Evolutionary conservation across 2,329 filamentous ascomycete species (phyloP).

Genomic region (Ophiocordyceps camponoti-rufipedis): DNA sequence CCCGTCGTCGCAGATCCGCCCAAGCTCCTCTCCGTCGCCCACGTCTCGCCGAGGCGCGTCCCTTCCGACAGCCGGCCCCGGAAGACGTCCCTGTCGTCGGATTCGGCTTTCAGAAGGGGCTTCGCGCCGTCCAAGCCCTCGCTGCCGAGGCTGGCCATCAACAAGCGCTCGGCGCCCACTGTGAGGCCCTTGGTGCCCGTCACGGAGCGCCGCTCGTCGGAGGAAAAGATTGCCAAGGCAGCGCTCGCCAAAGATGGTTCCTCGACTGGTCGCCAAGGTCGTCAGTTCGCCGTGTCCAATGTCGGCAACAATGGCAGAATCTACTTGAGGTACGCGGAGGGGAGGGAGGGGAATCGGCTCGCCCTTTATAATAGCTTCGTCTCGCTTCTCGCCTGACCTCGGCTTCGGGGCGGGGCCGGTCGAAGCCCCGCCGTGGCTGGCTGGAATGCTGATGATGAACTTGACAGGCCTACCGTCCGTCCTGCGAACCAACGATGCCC

Average conservation of each 20-base stretch:
- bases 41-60: conserved; percentile 1
- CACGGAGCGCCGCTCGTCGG: conserved; percentile 26
- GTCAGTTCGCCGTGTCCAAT: conserved; percentile 64
- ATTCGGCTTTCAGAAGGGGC: conserved; percentile 2
- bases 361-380: no score
- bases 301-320: conserved; percentile 71
- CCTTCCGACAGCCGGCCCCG: conserved; percentile 2
- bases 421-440: not conserved
- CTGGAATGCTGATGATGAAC: conserved; percentile 5
- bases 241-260: conserved; percentile 36
- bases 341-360: no score
- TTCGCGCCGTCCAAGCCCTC: conserved; percentile 2
- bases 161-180: conserved; percentile 5
- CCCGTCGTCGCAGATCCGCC: not conserved
- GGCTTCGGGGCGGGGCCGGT: no score
- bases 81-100: conserved; percentile 1
- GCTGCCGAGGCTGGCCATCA: conserved; percentile 2
- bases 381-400: no score
- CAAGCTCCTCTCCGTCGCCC: conserved; percentile 1
- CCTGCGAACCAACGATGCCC: conserved; percentile 43
- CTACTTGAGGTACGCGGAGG: conserved; percentile 45
- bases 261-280: conserved; percentile 43
- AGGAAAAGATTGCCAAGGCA: conserved; percentile 15
- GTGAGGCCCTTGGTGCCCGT: conserved; percentile 23
- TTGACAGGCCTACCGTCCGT: conserved; percentile 37